Percentiles rank a stretch among this genome's conserved stretches.
Conservation (phyloP, 176 grass and related monocot species). For the Guadua angustifolia region DNA sequence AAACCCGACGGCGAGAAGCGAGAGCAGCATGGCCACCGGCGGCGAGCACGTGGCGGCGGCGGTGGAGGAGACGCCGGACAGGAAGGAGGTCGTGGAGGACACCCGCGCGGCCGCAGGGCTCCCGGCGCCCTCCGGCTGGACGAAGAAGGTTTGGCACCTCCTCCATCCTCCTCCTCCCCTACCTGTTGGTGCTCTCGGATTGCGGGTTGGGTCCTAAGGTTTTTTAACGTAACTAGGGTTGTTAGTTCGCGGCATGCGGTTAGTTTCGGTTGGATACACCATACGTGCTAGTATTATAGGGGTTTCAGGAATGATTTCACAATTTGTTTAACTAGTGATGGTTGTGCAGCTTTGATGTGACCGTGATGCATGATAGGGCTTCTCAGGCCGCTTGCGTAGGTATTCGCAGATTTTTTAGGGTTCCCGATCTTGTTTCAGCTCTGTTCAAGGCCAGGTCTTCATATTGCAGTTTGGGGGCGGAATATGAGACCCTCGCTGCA, state of each 20-base stretch:
- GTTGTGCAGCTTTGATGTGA: background rate
- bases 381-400: background rate
- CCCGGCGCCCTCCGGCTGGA: conserved; percentile 60
- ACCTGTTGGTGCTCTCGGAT: background rate
- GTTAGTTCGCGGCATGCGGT: background rate
- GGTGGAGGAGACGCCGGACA: conserved; percentile 39
- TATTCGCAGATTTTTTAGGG: background rate
- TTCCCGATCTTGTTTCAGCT: background rate
- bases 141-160: conserved; percentile 58
- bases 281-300: background rate
- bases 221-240: conserved; percentile 24
- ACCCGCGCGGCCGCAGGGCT: conserved; percentile 34
- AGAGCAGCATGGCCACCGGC: conserved; percentile 41
- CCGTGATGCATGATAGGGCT: background rate
- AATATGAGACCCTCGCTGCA: background rate
- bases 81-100: background rate
- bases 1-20: conserved; percentile 15
- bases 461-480: background rate
- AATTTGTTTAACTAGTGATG: background rate
- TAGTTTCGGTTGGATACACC: background rate
- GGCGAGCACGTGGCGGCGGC: conserved; percentile 36
- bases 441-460: background rate
- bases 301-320: background rate
- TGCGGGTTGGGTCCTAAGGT: background rate
- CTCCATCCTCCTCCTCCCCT: no score